Conservation (phyloP, 345 rosid genomes). For the Lumnitzera racemosa region DNA sequence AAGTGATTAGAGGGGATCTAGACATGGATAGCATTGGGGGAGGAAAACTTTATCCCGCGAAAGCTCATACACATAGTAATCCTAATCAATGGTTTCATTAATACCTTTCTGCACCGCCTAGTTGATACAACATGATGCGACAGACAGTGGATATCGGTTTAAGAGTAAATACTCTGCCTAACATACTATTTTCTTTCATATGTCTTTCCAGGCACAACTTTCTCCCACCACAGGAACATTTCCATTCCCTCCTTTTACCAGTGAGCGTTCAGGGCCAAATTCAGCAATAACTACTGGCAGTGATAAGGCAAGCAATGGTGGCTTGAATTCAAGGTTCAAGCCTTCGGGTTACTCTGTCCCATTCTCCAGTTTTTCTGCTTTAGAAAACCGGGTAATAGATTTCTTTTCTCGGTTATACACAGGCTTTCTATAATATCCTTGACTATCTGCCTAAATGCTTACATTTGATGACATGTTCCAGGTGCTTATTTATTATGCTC, state of each 20-base stretch:
- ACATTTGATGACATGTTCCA: too few species aligned
- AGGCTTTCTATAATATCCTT: too few species aligned
- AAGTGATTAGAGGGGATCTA: too few species aligned
- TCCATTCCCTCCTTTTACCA: constrained; percentile 15
- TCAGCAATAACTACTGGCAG: constrained; percentile 11
- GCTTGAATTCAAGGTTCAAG: constrained; percentile 20
- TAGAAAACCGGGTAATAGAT: constrained; percentile 31
- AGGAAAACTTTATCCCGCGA: too few species aligned
- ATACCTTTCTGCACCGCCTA: too few species aligned
- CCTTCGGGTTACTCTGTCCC: constrained; percentile 8
- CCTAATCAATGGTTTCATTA: too few species aligned
- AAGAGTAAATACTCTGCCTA: background rate
- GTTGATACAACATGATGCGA: too few species aligned
- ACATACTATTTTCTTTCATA: background rate
- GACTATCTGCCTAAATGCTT: too few species aligned
- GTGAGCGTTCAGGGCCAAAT: constrained; percentile 18
- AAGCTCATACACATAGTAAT: too few species aligned
- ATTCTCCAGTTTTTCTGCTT: constrained; percentile 11
- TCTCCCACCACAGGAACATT: constrained; percentile 57
- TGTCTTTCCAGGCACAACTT: constrained; percentile 16
- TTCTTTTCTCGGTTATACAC: background rate
- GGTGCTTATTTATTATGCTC: too few species aligned
- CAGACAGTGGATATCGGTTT: too few species aligned
- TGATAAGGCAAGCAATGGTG: constrained; percentile 6
- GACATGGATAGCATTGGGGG: too few species aligned